Evolutionary conservation across 140 eudicot species (phyloP).

Genomic region (Cichorium intybus): DNA sequence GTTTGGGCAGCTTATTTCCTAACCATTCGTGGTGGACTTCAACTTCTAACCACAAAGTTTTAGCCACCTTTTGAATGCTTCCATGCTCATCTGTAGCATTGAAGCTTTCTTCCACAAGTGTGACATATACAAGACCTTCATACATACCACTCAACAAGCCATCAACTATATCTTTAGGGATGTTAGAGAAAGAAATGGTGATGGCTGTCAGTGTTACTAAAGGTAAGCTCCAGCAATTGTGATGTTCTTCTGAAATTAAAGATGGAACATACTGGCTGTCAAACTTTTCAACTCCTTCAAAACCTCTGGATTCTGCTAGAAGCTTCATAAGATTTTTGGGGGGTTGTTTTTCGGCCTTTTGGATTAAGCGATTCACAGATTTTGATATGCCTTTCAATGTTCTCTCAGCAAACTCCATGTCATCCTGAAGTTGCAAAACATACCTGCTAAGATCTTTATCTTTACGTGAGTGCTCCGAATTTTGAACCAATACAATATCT

Average conservation of each 20-base stretch:
- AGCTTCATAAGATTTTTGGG: neutral
- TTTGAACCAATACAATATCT: neutral
- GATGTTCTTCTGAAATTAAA: neutral
- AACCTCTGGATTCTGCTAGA: neutral
- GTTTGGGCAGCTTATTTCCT: constrained; percentile 8
- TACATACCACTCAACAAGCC: neutral
- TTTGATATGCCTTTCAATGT: neutral
- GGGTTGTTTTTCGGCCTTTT: neutral
- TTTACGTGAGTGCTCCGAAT: neutral
- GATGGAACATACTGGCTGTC: neutral
- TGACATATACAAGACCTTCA: constrained; percentile 26
- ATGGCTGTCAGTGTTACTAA: constrained; percentile 26
- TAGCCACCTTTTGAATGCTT: neutral
- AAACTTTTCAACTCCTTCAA: neutral
- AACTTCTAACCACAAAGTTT: neutral
- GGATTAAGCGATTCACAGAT: neutral
- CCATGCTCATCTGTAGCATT: neutral
- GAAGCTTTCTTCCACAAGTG: no score
- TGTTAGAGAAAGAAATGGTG: constrained; percentile 25
- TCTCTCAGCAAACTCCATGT: neutral
- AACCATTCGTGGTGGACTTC: neutral
- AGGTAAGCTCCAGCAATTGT: neutral
- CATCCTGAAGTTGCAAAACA: neutral
- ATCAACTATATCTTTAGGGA: neutral
- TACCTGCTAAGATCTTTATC: neutral